These are phyloP conservation scores for Cymbopogon citratus DNA, from an alignment of 176 grass and related monocot genomes.

Conservation along the genomic window DNA sequence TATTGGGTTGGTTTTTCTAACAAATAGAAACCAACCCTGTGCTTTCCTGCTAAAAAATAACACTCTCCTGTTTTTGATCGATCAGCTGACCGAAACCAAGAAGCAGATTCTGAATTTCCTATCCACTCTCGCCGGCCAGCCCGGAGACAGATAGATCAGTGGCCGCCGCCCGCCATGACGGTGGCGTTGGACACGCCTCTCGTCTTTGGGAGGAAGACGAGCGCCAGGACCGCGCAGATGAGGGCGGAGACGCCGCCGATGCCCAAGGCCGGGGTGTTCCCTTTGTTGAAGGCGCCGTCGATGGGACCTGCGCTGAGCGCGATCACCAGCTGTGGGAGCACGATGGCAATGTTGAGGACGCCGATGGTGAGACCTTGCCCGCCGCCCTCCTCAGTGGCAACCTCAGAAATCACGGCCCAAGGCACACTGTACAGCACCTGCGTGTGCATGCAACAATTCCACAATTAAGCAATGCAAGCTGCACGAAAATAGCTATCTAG, in stretches of 20 bases:
- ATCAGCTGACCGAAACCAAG: not conserved
- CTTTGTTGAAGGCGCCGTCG: slow-evolving; percentile 41
- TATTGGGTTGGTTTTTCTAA: not conserved
- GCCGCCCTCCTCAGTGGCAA: slow-evolving; percentile 27
- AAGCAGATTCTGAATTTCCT: not conserved
- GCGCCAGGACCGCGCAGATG: slow-evolving; percentile 27
- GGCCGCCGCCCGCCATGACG: slow-evolving; percentile 34
- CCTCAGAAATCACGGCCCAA: slow-evolving; percentile 55
- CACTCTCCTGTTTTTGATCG: no score
- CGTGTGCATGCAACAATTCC: not conserved
- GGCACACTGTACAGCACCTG: slow-evolving; percentile 48
- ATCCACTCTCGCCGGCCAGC: not conserved
- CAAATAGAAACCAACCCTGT: not conserved
- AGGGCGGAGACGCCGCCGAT: slow-evolving; percentile 36
- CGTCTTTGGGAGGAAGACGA: slow-evolving; percentile 33
- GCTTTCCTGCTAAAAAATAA: no score
- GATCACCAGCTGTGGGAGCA: slow-evolving; percentile 47
- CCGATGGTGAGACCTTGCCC: slow-evolving; percentile 48
- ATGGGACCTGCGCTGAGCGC: slow-evolving; percentile 37
- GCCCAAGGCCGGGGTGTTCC: slow-evolving; percentile 44
- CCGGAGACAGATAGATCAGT: slow-evolving; percentile 13
- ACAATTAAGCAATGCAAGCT: no score
- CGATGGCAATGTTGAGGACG: slow-evolving; percentile 55
- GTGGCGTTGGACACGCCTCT: slow-evolving; percentile 16
- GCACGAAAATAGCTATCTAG: no score